These are phyloP conservation scores for Onygenales sp. DNA, from an alignment of 2,329 filamentous ascomycete species.

Conservation along the genomic window DNA sequence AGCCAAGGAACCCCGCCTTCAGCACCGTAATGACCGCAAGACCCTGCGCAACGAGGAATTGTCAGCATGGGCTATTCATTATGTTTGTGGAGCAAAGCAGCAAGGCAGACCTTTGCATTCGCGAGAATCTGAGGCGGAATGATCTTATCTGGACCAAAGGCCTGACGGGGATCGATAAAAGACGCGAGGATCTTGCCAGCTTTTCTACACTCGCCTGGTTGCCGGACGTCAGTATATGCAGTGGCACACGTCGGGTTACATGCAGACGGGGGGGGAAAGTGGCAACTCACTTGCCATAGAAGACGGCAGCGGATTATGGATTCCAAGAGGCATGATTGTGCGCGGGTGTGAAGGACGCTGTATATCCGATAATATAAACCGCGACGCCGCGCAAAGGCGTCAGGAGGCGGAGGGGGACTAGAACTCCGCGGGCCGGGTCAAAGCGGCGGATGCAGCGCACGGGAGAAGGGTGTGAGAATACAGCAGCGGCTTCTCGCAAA, in stretches of 20 bases:
- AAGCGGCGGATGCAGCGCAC: too few species aligned
- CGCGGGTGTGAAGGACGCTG: background rate
- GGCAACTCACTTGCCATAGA: conserved; percentile 37
- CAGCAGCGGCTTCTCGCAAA: too few species aligned
- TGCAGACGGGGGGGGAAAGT: conserved; percentile 1
- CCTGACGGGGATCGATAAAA: conserved; percentile 86
- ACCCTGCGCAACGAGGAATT: conserved; percentile 24
- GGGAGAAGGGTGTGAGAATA: too few species aligned
- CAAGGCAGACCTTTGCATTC: conserved; percentile 64
- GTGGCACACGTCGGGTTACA: conserved; percentile 17
- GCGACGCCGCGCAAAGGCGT: too few species aligned
- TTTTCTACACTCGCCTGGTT: conserved; percentile 88
- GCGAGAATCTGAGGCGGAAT: conserved; percentile 85
- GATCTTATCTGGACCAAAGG: conserved; percentile 93
- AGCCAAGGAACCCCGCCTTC: conserved; percentile 42
- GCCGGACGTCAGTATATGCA: conserved; percentile 22
- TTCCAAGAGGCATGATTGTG: conserved; percentile 11
- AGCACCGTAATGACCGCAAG: conserved; percentile 41
- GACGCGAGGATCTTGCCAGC: conserved; percentile 90
- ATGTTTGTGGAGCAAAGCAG: background rate
- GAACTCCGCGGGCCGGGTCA: too few species aligned
- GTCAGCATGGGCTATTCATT: background rate
- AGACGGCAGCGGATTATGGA: conserved; percentile 38
- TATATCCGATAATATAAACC: background rate
- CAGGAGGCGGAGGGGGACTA: too few species aligned